phyloP scores from a whole-genome alignment of 148 eudicot species.

The Rhododendron molle region DNA sequence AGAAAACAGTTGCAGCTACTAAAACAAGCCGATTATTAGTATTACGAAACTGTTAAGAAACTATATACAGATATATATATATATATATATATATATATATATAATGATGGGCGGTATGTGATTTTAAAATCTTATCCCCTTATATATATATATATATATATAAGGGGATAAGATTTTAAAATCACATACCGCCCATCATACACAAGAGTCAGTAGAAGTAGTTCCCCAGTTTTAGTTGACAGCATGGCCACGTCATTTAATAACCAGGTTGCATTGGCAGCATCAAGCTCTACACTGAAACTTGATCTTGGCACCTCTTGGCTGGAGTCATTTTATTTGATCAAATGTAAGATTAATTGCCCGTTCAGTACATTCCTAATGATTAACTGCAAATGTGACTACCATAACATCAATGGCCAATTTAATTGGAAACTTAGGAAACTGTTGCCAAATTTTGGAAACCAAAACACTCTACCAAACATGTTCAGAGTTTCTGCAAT shows the following conservation, averaged over 20 bases:
- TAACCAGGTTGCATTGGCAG: slow-evolving; percentile 95
- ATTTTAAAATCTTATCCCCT: no score
- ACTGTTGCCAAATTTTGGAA: neutral
- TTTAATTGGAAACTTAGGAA: neutral
- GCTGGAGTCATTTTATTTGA: slow-evolving; percentile 33
- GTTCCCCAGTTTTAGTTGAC: slow-evolving; percentile 89
- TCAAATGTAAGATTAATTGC: neutral
- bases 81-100: no score
- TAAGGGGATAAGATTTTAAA: neutral
- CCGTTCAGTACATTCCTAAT: neutral
- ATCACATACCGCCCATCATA: slow-evolving; percentile 86
- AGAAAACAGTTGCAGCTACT: neutral
- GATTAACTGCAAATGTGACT: neutral
- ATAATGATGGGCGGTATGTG: no score
- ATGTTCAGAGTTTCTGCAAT: neutral
- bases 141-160: no score
- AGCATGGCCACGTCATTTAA: slow-evolving; percentile 88
- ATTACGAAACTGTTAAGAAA: neutral
- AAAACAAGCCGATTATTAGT: neutral
- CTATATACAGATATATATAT: no score
- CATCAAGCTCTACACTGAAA: slow-evolving; percentile 88
- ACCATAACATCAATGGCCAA: neutral
- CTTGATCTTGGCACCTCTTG: slow-evolving; percentile 80
- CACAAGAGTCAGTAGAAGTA: slow-evolving; percentile 82
- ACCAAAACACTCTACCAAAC: neutral